These are phyloP conservation scores for Forsythia suspensa DNA, from an alignment of 257 asterid genomes.

Conservation along the genomic window DNA sequence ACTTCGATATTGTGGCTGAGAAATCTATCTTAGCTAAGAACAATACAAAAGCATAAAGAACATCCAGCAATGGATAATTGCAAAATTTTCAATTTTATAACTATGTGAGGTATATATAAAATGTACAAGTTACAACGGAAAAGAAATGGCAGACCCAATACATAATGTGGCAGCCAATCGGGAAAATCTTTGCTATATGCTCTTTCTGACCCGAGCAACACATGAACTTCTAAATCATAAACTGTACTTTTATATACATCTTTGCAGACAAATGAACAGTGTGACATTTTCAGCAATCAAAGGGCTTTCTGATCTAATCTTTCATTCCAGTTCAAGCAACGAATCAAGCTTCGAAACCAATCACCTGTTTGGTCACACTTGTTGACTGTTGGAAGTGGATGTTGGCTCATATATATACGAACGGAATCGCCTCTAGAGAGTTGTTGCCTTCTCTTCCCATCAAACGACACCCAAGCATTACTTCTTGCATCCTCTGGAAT, in stretches of 20 bases:
- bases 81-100: background rate
- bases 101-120: background rate
- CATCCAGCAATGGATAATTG: background rate
- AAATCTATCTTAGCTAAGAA: background rate
- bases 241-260: conserved; percentile 60
- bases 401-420: conserved; percentile 89
- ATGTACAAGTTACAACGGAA: background rate
- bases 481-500: conserved; percentile 92
- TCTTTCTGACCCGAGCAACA: conserved; percentile 19
- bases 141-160: background rate
- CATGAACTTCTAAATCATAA: conserved; percentile 25
- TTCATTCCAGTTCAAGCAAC: conserved; percentile 99
- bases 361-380: conserved; percentile 93
- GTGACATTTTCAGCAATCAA: conserved; percentile 24
- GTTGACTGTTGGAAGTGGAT: conserved; percentile 96
- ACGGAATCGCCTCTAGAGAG: conserved; percentile 89
- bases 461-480: conserved; percentile 97
- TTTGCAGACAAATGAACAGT: background rate
- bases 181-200: background rate
- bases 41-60: background rate
- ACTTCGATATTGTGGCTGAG: background rate
- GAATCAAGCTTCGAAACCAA: conserved; percentile 95
- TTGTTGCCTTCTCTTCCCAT: conserved; percentile 98
- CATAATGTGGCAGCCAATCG: background rate
- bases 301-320: conserved; percentile 94